A percentile compares a stretch with the other conserved stretches of the same genome.
Conservation (phyloP, 495 filamentous ascomycete genomes). For the Astrothelium subdiscretum region DNA sequence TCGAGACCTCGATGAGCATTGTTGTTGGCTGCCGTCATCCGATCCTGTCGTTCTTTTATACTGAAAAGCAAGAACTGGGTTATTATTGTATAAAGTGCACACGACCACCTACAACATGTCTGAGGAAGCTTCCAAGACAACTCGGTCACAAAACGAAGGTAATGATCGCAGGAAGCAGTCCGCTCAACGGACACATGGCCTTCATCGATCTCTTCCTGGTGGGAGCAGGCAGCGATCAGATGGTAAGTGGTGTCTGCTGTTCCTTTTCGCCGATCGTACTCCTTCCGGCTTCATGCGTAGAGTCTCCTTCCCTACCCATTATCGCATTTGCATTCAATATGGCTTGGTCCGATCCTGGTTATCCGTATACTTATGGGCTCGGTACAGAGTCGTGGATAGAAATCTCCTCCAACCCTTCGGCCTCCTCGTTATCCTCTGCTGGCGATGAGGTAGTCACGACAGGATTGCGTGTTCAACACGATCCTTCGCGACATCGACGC, state of each 20-base stretch:
- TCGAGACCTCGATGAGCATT: no score
- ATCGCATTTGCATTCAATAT: neutral
- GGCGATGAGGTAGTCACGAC: slow-evolving; percentile 82
- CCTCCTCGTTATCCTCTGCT: slow-evolving; percentile 73
- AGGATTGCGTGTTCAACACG: slow-evolving; percentile 61
- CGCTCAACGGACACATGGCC: neutral
- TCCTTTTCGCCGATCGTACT: neutral
- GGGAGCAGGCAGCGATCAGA: slow-evolving; percentile 2
- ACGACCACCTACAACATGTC: neutral
- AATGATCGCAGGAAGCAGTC: neutral
- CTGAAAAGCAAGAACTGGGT: neutral
- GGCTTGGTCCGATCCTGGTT: slow-evolving; percentile 1
- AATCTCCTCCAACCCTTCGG: slow-evolving; percentile 83
- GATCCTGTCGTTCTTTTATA: neutral
- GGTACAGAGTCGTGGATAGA: slow-evolving; percentile 90
- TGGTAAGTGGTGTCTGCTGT: slow-evolving; percentile 4
- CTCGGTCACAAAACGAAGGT: neutral
- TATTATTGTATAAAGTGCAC: neutral
- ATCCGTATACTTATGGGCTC: slow-evolving; percentile 3
- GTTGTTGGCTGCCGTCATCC: no score
- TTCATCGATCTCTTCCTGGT: neutral
- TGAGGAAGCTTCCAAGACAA: neutral
- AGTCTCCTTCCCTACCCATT: neutral
- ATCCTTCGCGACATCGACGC: slow-evolving; percentile 35
- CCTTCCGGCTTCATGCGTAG: neutral